Evolutionary conservation across 106 monocot species (phyloP).

Genomic region (Narthecium ossifragum): DNA sequence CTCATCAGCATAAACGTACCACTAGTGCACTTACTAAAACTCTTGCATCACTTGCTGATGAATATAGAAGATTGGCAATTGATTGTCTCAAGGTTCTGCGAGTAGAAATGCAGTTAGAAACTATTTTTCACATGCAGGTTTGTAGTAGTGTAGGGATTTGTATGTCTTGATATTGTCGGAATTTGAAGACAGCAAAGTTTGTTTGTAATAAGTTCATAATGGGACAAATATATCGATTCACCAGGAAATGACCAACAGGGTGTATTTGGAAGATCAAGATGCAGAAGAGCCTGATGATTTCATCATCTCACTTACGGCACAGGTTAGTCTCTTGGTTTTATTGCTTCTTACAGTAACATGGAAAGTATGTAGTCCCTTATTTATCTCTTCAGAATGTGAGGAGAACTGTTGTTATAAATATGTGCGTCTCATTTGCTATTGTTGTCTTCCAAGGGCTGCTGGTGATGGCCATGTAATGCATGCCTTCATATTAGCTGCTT

Average conservation of each 20-base stretch:
- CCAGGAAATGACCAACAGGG: slow-evolving; percentile 90
- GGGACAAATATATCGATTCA: slow-evolving; percentile 15
- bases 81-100: slow-evolving; percentile 94
- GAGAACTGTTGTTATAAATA: too few species aligned
- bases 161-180: neutral
- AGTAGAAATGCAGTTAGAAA: slow-evolving; percentile 95
- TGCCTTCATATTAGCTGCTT: too few species aligned
- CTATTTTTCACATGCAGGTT: slow-evolving; percentile 94
- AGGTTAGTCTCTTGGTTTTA: slow-evolving; percentile 45
- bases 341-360: too few species aligned
- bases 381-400: too few species aligned
- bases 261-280: slow-evolving; percentile 94
- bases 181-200: neutral
- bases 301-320: slow-evolving; percentile 86
- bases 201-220: slow-evolving; percentile 1
- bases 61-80: slow-evolving; percentile 82
- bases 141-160: neutral
- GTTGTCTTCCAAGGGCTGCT: too few species aligned
- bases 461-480: too few species aligned
- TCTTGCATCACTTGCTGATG: slow-evolving; percentile 69
- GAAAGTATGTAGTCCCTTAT: too few species aligned
- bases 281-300: slow-evolving; percentile 99
- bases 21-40: slow-evolving; percentile 63
- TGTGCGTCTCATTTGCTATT: too few species aligned
- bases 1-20: slow-evolving; percentile 45